These are phyloP conservation scores for Moricandia moricandioides DNA, from an alignment of 345 rosid genomes.

Conservation along the genomic window DNA sequence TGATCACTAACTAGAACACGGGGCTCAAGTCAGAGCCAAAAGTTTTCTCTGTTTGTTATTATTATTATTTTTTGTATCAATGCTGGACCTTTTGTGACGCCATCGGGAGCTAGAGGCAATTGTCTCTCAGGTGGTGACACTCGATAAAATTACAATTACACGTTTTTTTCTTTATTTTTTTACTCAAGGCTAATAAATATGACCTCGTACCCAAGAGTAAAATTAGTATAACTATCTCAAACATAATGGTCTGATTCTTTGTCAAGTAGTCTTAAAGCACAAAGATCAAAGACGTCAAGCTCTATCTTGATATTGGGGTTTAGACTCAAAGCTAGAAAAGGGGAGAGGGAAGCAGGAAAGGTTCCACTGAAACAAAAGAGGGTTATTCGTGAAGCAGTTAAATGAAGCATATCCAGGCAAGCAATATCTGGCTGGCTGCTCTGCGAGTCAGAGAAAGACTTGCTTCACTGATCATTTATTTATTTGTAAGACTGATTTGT, in stretches of 20 bases:
- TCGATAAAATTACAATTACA: conserved; percentile 16
- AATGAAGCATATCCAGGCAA: not conserved
- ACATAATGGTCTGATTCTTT: not conserved
- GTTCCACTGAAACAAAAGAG: not conserved
- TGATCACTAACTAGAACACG: conserved; percentile 23
- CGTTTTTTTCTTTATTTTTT: not conserved
- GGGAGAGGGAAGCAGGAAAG: not conserved
- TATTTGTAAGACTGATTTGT: not conserved
- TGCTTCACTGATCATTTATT: not conserved
- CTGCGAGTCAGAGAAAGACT: not conserved
- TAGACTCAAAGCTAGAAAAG: too few species aligned
- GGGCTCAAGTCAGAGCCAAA: conserved; percentile 20
- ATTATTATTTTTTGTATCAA: conserved; percentile 4
- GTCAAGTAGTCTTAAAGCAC: not conserved
- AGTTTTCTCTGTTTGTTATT: not conserved
- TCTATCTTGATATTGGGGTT: too few species aligned
- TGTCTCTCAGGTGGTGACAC: conserved; percentile 25
- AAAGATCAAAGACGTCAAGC: not conserved
- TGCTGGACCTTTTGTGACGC: conserved; percentile 21
- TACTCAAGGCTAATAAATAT: not conserved
- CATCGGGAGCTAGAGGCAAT: conserved; percentile 27
- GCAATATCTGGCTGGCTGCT: not conserved
- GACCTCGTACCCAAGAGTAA: too few species aligned
- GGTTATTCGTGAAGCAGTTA: not conserved
- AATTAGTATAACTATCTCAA: not conserved